Percentiles rank a stretch among this genome's conserved stretches.
These are phyloP conservation scores for Diaporthe longicolla DNA, from an alignment of 2,329 filamentous ascomycete genomes.

Conservation along the genomic window DNA sequence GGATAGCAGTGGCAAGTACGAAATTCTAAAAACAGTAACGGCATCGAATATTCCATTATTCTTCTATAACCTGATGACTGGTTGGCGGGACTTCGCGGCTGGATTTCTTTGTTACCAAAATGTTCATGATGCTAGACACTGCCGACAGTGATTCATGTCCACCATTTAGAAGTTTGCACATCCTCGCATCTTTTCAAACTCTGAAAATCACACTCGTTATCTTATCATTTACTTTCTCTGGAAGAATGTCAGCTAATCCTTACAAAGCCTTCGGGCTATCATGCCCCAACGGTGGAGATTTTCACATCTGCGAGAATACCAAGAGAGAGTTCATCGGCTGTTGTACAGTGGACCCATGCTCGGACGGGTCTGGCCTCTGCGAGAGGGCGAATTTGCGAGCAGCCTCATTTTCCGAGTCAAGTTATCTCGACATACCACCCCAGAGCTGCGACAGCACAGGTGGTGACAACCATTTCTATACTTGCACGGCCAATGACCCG, in stretches of 20 bases:
- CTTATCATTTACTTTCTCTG: neutral
- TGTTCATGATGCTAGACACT: neutral
- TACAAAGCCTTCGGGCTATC: conserved; percentile 39
- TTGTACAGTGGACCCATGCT: conserved; percentile 55
- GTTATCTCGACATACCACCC: conserved; percentile 47
- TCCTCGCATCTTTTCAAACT: neutral
- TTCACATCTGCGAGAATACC: conserved; percentile 54
- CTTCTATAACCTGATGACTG: neutral
- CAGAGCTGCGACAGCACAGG: conserved; percentile 51
- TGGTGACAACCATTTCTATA: conserved; percentile 51
- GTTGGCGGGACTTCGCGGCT: neutral
- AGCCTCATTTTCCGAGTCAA: conserved; percentile 49
- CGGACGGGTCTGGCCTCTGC: conserved; percentile 51
- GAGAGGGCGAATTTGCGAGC: conserved; percentile 48
- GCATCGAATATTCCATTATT: neutral
- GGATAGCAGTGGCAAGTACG: neutral
- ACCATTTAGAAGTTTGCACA: neutral
- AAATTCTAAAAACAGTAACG: neutral
- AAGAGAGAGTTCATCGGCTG: conserved; percentile 56
- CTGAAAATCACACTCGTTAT: neutral
- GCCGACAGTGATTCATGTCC: neutral
- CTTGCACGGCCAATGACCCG: conserved; percentile 49
- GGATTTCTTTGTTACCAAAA: conserved; percentile 17
- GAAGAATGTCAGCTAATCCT: conserved; percentile 17
- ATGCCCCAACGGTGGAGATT: conserved; percentile 50